Base-by-base conservation (phyloP, 1,139 yeast genomes). In the Sugiyamaella neomexicana region DNA sequence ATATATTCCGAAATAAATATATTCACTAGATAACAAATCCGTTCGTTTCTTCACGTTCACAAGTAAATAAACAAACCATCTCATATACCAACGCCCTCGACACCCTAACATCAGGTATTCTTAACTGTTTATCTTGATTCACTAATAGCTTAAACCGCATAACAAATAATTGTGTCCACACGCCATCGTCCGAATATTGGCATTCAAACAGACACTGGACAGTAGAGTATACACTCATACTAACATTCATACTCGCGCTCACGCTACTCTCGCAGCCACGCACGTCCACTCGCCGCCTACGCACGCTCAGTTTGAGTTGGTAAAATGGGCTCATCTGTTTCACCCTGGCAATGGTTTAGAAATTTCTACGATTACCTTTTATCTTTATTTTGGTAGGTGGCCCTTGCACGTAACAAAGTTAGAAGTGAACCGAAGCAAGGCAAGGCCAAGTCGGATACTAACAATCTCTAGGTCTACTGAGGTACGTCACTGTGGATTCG, bases 331-430 rank as follows among this genome's bases (percentile, higher is more conserved):
- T 38, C 44, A 5, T 34, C 51, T 8, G n/a, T 39, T 20, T 50
- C 60, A 31, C 64, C 66, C 9, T 64, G 68, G 67, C 55, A 59
- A 20, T 59, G 64, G 63, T 66, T 66, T 53, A 53, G 58, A 32
- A 58, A 61, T 45, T 25, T 64, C 2, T 66, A 65, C 49, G 63
- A 66, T 52, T 66, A 64, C 51, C 60, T 67, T 42, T 46, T 67
- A 40, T 65, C 70, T 13, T 50, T 67, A 16, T 67, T 66, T 54
- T 67, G 69, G 69, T 65, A 54, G 16, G 67, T 46, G 16, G 25
- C 25, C 25, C 25, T 20, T 20, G 25, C 27, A 16, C 9, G 17
- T 37, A 37, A n/a, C 40, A 5, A 20, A 5, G 40, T 7, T 5
- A 13, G 40, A 37, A 34, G 38, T n/a, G 15, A 20, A n/a, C n/a